Base-by-base conservation (phyloP, 257 asterid species). In the Solanum raphanifolium region DNA sequence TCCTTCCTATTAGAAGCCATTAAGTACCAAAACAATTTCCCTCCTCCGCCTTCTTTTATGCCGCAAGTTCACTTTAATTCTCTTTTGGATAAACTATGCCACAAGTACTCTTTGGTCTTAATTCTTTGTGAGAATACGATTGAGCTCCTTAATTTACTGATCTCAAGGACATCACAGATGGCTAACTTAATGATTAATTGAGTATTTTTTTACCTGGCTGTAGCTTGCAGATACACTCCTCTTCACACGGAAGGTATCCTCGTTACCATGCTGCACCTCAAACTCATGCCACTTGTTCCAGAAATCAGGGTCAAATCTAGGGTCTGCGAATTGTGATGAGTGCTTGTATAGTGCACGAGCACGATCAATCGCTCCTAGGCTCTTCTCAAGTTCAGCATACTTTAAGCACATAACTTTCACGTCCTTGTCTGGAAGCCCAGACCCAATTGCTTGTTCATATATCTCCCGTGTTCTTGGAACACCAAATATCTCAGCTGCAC, bases 271-370 rank as follows among this genome's bases (percentile, higher is more conserved):
- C 90, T 93, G 98, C 90, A 96, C 98, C 88, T 96, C 99, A 87
- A 96, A 96, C 71, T 97, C 96, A 46, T 96, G 94, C 99, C 99
- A 97, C 90, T 95, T 97, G 87, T 78, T 86, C 99, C 99, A 97
- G 94, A 96, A 94, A 76, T 93, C 98, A 20, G 94, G 91, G 69
- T 96, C 98, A 16, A 98, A 91, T 89, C 98, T 92, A 3, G 99
- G 99, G 90, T 97, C 98, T 4, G 98, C 95, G 87, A 94, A 94
- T 90, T 96, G 96, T 0, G 99, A 96, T 81, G 99, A 94, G 85
- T 97, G 95, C 92, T 94, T 96, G 76, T 92, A 97, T 8, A 97
- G 79, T 20, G 94, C 96, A 89, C 98, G 96, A 29, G 97, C 92
- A 20, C 99, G 97, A 86, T 96, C 99, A 74, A 97, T 93, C 88